Evolutionary conservation across 1,284 basidiomycete species (phyloP).

Genomic region (Melanopsichium pennsylvanicum): DNA sequence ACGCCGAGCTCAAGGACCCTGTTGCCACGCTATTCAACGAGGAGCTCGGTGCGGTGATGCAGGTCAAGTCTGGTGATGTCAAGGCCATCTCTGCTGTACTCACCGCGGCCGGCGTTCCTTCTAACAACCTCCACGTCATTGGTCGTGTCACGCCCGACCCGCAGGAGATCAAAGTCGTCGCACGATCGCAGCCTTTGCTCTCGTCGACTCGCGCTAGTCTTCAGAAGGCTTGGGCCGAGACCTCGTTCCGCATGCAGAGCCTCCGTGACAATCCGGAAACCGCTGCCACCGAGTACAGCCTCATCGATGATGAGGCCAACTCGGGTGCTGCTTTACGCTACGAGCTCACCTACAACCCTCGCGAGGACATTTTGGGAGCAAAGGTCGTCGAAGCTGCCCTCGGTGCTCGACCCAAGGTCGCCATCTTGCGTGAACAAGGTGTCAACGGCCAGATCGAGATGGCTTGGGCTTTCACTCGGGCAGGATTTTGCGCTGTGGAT

Average conservation of each 20-base stretch:
- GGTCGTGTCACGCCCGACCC: slow-evolving; percentile 71
- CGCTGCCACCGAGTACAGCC: slow-evolving; percentile 82
- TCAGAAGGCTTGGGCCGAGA: slow-evolving; percentile 90
- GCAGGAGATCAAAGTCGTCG: slow-evolving; percentile 71
- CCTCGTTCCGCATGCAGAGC: slow-evolving; percentile 88
- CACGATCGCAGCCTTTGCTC: slow-evolving; percentile 36
- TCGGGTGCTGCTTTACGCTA: slow-evolving; percentile 67
- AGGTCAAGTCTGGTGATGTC: slow-evolving; percentile 77
- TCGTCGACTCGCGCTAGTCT: slow-evolving; percentile 72
- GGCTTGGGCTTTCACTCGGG: slow-evolving; percentile 93
- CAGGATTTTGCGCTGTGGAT: slow-evolving; percentile 92
- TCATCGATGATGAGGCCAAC: slow-evolving; percentile 70
- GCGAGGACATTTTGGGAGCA: slow-evolving; percentile 45
- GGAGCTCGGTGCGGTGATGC: slow-evolving; percentile 91
- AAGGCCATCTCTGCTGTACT: slow-evolving; percentile 74
- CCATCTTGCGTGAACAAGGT: slow-evolving; percentile 95
- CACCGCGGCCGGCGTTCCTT: slow-evolving; percentile 76
- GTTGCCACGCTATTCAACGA: slow-evolving; percentile 86
- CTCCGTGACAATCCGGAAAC: slow-evolving; percentile 83
- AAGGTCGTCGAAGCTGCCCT: slow-evolving; percentile 22
- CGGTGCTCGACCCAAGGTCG: slow-evolving; percentile 80
- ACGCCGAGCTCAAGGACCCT: slow-evolving; percentile 67
- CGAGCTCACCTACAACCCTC: slow-evolving; percentile 59
- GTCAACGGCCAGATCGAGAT: slow-evolving; percentile 98
- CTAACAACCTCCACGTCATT: slow-evolving; percentile 76